Conservation (phyloP, 2,329 filamentous ascomycete species). For the Aspergillus sojae region DNA sequence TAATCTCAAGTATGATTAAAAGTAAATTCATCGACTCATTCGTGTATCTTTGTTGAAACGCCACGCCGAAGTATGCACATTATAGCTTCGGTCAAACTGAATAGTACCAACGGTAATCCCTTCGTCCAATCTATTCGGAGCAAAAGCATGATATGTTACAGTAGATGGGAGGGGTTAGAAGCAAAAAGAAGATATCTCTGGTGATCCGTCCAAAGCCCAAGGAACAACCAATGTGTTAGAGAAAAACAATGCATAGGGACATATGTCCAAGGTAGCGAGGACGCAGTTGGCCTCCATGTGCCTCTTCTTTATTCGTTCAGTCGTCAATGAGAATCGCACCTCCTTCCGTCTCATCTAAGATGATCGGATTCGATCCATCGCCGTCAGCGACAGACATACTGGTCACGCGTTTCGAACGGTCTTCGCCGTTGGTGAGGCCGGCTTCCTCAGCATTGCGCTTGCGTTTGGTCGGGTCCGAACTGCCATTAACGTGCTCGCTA, state of each 20-base stretch:
- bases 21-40: constrained; percentile 1
- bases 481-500: constrained; percentile 34
- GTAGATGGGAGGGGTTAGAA: constrained; percentile 9
- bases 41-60: neutral
- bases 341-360: constrained; percentile 54
- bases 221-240: neutral
- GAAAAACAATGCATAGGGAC: neutral
- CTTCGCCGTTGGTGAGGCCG: constrained; percentile 34
- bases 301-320: constrained; percentile 6
- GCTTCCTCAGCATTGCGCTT: constrained; percentile 52
- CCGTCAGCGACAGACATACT: constrained; percentile 44
- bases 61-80: constrained; percentile 1
- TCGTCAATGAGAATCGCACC: constrained; percentile 68
- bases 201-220: neutral
- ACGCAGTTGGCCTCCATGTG: neutral
- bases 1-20: neutral
- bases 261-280: neutral
- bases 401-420: constrained; percentile 47
- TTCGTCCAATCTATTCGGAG: constrained; percentile 11
- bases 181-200: constrained; percentile 5
- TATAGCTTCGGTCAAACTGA: neutral
- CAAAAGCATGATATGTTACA: constrained; percentile 22
- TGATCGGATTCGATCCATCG: constrained; percentile 39
- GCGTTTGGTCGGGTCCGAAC: constrained; percentile 34
- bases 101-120: neutral